Conservation (phyloP, 495 filamentous ascomycete species). For the Penicillium longicatenatum region DNA sequence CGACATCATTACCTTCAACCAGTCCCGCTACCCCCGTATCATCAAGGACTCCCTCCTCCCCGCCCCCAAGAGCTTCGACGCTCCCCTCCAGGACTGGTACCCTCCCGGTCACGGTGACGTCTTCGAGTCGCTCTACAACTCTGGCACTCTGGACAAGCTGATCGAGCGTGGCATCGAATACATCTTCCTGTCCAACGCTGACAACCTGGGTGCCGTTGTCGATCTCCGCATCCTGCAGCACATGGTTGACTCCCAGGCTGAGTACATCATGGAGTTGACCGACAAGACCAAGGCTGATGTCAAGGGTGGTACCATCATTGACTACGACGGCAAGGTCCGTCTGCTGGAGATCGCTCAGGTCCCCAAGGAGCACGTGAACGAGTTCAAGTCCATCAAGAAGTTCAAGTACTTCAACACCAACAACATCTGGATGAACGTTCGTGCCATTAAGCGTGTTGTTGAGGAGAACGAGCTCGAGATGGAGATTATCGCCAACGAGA, state of each 20-base stretch:
- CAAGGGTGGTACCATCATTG: conserved; percentile 99
- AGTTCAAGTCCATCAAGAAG: conserved; percentile 99
- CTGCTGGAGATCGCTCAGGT: conserved; percentile 99
- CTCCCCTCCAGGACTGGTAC: conserved; percentile 95
- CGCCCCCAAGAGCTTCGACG: conserved; percentile 86
- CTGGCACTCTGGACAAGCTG: conserved; percentile 94
- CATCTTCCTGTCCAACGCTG: conserved; percentile 98
- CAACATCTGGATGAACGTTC: conserved; percentile 99
- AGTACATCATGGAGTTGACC: conserved; percentile 99
- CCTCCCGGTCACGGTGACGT: conserved; percentile 99
- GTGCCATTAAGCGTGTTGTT: conserved; percentile 97
- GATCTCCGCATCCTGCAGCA: conserved; percentile 97
- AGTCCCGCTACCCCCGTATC: conserved; percentile 96
- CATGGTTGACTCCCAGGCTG: conserved; percentile 92
- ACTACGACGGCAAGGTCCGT: conserved; percentile 95
- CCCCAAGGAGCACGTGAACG: conserved; percentile 99
- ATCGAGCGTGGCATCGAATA: conserved; percentile 93
- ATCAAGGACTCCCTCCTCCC: conserved; percentile 97
- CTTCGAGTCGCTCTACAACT: conserved; percentile 99
- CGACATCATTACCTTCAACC: conserved; percentile 99
- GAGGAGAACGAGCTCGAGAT: conserved; percentile 98
- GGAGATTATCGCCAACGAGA: conserved; percentile 99
- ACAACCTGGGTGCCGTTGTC: conserved; percentile 97
- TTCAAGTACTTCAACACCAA: conserved; percentile 99
- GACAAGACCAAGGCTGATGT: conserved; percentile 99